These are phyloP conservation scores for Candida schatavii DNA, from an alignment of 805 yeast species.

Conservation along the genomic window DNA sequence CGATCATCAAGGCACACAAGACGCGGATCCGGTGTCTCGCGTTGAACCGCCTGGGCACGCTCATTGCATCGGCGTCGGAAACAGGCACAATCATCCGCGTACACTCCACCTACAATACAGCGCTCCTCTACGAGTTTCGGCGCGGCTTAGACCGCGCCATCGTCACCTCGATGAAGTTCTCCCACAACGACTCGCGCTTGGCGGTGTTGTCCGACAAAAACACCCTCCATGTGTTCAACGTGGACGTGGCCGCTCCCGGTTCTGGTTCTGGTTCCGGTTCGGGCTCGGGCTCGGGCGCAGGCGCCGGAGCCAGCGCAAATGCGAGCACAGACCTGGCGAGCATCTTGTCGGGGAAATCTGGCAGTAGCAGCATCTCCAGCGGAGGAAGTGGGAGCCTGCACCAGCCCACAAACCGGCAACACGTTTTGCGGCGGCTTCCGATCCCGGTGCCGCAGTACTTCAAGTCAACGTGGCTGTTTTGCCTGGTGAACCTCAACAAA, in stretches of 20 bases:
- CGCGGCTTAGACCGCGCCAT: slow-evolving; percentile 86
- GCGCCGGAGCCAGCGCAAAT: background rate
- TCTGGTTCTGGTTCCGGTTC: no score
- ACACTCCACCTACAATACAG: slow-evolving; percentile 66
- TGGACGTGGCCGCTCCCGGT: slow-evolving; percentile 18
- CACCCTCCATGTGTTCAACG: slow-evolving; percentile 81
- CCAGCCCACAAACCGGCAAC: slow-evolving; percentile 51
- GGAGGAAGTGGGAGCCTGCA: no score
- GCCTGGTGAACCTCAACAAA: slow-evolving; percentile 58
- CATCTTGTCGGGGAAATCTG: slow-evolving; percentile 10
- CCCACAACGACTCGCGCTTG: slow-evolving; percentile 68
- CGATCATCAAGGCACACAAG: slow-evolving; percentile 77
- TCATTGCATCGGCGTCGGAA: slow-evolving; percentile 78
- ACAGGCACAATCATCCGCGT: slow-evolving; percentile 79
- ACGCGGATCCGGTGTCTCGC: slow-evolving; percentile 61
- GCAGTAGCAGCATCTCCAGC: no score
- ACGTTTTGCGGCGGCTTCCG: slow-evolving; percentile 58
- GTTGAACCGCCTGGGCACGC: slow-evolving; percentile 58
- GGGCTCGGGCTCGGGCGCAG: background rate
- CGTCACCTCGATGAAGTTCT: slow-evolving; percentile 79
- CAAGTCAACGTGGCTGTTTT: slow-evolving; percentile 85
- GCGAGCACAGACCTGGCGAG: slow-evolving; percentile 8
- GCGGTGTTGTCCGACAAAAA: slow-evolving; percentile 88
- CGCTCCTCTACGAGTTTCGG: slow-evolving; percentile 77
- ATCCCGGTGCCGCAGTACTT: slow-evolving; percentile 65